Evolutionary conservation across 2,329 filamentous ascomycete species (phyloP), one percentile per base, ranked within the genome.

Genomic region (Phyllosticta paracitricarpa): DNA sequence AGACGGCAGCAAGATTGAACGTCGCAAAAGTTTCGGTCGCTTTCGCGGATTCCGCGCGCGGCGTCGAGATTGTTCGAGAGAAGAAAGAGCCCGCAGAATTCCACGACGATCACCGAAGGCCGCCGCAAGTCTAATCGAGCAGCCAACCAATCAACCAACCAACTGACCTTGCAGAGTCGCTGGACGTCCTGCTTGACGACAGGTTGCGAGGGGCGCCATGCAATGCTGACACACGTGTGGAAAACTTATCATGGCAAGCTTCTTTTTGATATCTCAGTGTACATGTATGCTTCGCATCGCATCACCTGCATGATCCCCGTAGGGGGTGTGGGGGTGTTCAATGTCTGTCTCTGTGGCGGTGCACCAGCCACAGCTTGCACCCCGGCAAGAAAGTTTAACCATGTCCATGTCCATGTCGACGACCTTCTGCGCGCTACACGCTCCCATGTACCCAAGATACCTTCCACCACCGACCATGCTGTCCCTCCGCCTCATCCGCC

Each of bases 401-500:
- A 40, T 12, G 10, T 40, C n/a, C n/a, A n/a, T n/a, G n/a, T n/a
- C n/a, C 33, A 28, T 2, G 28, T 30, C 28, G 28, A 30, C 28
- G 19, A 22, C 19, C 19, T 22, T 22, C 19, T 22, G 19, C 19
- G 19, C 28, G 28, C 28, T 30, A 40, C 33, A 40, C 28, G 24
- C 56, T 22, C 24, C 17, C 9, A 5, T 30, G 28, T 30, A 7
- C 28, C 28, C 9, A 2, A 30, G 6, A 30, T 30, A 30, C 28
- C 28, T 6, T 14, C 30, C 10, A 48, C 30, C 22, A 24, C 17
- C 24, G 19, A 28, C 40, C 55, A 75, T 75, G 72, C 68, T 76
- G 54, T 75, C 73, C 58, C 69, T 68, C 54, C 71, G 71, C 58
- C 22, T 73, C 33, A 72, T 75, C 54, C 70, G 63, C 57, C 69